These are phyloP conservation scores for Acanthamoeba sp. DNA, from an alignment of 208 protist genomes.

Conservation along the genomic window DNA sequence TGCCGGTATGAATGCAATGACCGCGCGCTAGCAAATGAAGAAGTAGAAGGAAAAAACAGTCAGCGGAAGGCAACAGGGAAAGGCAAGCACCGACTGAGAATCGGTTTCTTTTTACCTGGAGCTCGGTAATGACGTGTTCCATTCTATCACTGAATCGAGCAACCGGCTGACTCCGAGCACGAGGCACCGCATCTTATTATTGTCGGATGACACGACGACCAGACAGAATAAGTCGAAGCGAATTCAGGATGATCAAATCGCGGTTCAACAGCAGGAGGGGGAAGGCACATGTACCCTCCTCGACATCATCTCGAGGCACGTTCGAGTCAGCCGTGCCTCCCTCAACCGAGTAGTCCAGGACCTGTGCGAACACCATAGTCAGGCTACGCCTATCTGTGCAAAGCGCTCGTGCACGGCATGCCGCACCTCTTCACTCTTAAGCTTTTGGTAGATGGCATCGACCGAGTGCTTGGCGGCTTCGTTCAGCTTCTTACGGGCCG, in stretches of 20 bases:
- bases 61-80: neutral
- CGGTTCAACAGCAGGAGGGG: too few relatives aligned
- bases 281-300: conserved; percentile 17
- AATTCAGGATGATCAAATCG: neutral
- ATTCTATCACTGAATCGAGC: conserved; percentile 10
- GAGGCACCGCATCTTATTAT: neutral
- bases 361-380: neutral
- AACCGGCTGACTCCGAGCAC: neutral
- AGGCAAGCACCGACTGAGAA: neutral
- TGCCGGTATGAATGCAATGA: neutral
- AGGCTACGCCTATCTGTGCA: neutral
- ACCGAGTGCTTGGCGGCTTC: conserved; percentile 16
- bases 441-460: conserved; percentile 29
- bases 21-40: neutral
- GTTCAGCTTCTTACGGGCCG: conserved; percentile 24
- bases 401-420: too few relatives aligned
- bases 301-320: neutral
- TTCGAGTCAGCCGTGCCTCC: neutral
- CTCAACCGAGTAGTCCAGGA: conserved; percentile 7
- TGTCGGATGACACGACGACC: neutral
- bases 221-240: neutral
- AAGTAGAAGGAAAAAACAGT: neutral
- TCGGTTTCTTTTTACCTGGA: neutral
- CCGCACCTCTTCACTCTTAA: conserved; percentile 26
- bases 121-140: neutral